A percentile compares a stretch with the other conserved stretches of the same genome.
Evolutionary conservation across 2,329 filamentous ascomycete genomes (phyloP).

Genomic region (Talaromyces sp.): DNA sequence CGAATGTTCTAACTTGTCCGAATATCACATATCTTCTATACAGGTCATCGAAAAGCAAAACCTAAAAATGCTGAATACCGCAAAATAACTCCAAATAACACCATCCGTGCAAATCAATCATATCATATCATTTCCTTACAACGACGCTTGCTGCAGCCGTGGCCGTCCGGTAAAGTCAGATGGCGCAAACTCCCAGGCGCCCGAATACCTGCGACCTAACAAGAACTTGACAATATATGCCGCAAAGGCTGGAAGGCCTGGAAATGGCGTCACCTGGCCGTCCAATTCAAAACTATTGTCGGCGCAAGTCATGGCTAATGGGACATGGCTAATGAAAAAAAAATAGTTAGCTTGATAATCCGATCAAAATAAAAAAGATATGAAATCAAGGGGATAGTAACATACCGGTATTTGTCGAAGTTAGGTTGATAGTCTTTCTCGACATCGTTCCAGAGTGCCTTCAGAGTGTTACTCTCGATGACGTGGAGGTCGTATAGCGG

Average conservation of each 20-base stretch:
- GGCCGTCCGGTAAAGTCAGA: not conserved
- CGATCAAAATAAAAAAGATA: not conserved
- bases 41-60: not conserved
- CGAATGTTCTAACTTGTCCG: not conserved
- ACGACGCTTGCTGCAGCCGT: not conserved
- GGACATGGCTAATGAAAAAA: constrained; percentile 4
- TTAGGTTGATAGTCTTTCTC: constrained; percentile 6
- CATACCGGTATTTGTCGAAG: not conserved
- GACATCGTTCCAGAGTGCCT: constrained; percentile 17
- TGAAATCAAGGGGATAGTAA: not conserved
- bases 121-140: not conserved
- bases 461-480: constrained; percentile 13
- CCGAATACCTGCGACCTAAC: not conserved
- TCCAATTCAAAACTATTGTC: constrained; percentile 17
- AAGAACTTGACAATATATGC: not conserved
- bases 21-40: not conserved
- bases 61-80: not conserved
- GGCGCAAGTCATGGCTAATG: constrained; percentile 17
- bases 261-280: constrained; percentile 3
- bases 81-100: not conserved
- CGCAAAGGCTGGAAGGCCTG: not conserved
- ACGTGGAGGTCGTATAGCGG: constrained; percentile 13
- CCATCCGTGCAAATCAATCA: not conserved
- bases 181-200: not conserved
- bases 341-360: not conserved